phyloP scores from a whole-genome alignment of 2,329 filamentous ascomycete genomes.

The Uncinocarpus reesii region DNA sequence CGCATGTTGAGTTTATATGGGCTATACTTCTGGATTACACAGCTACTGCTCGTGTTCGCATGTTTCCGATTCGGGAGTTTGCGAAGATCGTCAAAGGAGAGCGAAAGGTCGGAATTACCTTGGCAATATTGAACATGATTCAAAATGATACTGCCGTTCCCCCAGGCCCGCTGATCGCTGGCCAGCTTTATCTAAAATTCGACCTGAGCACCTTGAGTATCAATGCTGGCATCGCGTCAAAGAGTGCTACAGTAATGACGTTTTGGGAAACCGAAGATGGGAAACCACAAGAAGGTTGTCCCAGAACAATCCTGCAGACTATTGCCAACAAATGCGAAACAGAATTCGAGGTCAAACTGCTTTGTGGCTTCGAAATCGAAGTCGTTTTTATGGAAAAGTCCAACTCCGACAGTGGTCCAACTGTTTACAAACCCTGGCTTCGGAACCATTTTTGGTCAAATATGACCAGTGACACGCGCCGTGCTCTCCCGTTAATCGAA shows the following conservation, averaged over 20 bases:
- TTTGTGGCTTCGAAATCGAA: conserved; percentile 74
- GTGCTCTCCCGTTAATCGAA: conserved; percentile 50
- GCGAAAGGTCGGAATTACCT: conserved; percentile 51
- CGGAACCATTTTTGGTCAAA: conserved; percentile 62
- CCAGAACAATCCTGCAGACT: conserved; percentile 51
- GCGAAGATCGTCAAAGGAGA: conserved; percentile 38
- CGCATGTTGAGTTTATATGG: conserved; percentile 54
- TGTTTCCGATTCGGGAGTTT: conserved; percentile 55
- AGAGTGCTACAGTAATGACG: conserved; percentile 56
- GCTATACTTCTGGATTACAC: conserved; percentile 72
- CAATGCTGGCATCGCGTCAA: conserved; percentile 44
- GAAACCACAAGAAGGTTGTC: conserved; percentile 48
- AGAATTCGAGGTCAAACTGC: conserved; percentile 47
- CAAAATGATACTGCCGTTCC: conserved; percentile 53
- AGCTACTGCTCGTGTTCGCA: conserved; percentile 54
- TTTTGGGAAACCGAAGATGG: conserved; percentile 54
- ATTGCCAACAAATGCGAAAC: conserved; percentile 44
- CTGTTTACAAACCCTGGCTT: conserved; percentile 41
- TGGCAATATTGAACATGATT: conserved; percentile 54
- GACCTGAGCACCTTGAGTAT: conserved; percentile 53
- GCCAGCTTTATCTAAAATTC: conserved; percentile 56
- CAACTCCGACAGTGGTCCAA: conserved; percentile 22
- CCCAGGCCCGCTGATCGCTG: conserved; percentile 46
- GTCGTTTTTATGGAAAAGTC: conserved; percentile 56
- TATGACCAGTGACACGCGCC: conserved; percentile 50